Conservation (phyloP, 1,139 yeast species). For the Debaryomycetaceae sp. region DNA sequence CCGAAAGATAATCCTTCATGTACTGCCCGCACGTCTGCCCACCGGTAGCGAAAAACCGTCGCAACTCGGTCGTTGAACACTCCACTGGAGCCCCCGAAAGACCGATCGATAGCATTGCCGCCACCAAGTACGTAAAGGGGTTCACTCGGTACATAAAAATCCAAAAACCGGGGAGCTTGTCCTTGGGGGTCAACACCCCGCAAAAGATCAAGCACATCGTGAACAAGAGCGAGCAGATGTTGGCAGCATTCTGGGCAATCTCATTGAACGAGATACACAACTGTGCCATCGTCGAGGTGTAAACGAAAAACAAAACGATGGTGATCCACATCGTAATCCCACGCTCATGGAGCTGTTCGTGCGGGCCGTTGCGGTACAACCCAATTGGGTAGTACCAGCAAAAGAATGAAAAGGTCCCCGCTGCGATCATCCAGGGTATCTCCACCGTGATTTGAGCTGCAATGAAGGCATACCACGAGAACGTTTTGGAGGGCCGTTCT, state of each 20-base stretch:
- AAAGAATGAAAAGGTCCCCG: slow-evolving; percentile 33
- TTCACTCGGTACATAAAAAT: slow-evolving; percentile 38
- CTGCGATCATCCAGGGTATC: slow-evolving; percentile 29
- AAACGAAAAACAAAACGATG: slow-evolving; percentile 52
- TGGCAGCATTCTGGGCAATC: slow-evolving; percentile 51
- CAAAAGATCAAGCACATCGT: slow-evolving; percentile 30
- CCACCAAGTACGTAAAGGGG: slow-evolving; percentile 62
- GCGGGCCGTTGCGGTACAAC: slow-evolving; percentile 30
- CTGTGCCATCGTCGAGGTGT: slow-evolving; percentile 62
- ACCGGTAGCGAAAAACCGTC: slow-evolving; percentile 30
- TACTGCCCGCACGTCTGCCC: slow-evolving; percentile 55
- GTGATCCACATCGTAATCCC: slow-evolving; percentile 69
- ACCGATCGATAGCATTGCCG: slow-evolving; percentile 22
- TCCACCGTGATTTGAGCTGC: slow-evolving; percentile 33
- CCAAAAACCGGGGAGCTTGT: slow-evolving; percentile 34
- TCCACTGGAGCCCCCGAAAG: slow-evolving; percentile 15
- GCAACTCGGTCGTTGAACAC: slow-evolving; percentile 25
- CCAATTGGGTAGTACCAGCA: slow-evolving; percentile 43
- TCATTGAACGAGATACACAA: slow-evolving; percentile 59
- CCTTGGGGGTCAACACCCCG: slow-evolving; percentile 27
- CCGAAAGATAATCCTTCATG: slow-evolving; percentile 38
- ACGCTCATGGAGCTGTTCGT: slow-evolving; percentile 31
- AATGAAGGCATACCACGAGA: slow-evolving; percentile 36
- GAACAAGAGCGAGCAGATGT: slow-evolving; percentile 23
- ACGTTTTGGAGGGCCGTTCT: slow-evolving; percentile 28